These are phyloP conservation scores for Metschnikowia corniflorae DNA, from an alignment of 805 yeast genomes.

Conservation along the genomic window DNA sequence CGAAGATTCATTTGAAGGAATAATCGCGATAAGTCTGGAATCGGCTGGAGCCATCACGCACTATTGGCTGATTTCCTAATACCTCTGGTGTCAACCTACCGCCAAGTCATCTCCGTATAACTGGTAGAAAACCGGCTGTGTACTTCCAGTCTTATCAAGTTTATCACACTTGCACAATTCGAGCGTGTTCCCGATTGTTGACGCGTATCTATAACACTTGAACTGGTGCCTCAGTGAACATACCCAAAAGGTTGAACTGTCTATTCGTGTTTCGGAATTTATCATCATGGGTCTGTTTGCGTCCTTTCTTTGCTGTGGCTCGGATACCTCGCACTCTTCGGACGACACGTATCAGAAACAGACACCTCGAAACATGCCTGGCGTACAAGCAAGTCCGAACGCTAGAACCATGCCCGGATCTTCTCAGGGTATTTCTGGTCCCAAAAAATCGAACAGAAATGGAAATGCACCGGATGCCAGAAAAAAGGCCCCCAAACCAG, in stretches of 20 bases:
- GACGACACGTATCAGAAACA: slow-evolving; percentile 28
- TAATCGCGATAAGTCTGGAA: no score
- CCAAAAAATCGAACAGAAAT: not conserved
- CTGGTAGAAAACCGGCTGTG: no score
- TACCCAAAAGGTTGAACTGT: not conserved
- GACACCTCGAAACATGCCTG: slow-evolving; percentile 8
- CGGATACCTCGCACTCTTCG: slow-evolving; percentile 31
- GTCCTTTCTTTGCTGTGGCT: slow-evolving; percentile 39
- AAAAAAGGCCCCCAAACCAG: not conserved
- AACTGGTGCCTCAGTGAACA: not conserved
- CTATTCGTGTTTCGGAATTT: not conserved
- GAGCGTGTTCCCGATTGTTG: no score
- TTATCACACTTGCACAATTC: no score
- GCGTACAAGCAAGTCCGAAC: not conserved
- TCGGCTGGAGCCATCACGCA: no score
- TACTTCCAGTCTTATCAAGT: no score
- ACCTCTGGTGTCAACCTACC: no score
- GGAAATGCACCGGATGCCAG: not conserved
- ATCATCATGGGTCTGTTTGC: slow-evolving; percentile 27
- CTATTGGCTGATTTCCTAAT: no score
- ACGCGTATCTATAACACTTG: no score
- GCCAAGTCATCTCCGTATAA: no score
- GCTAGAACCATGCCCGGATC: not conserved
- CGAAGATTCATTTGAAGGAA: no score
- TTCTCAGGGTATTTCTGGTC: not conserved